Conservation (phyloP, 768 basidiomycete genomes). For the Lactifluus rugatus region DNA sequence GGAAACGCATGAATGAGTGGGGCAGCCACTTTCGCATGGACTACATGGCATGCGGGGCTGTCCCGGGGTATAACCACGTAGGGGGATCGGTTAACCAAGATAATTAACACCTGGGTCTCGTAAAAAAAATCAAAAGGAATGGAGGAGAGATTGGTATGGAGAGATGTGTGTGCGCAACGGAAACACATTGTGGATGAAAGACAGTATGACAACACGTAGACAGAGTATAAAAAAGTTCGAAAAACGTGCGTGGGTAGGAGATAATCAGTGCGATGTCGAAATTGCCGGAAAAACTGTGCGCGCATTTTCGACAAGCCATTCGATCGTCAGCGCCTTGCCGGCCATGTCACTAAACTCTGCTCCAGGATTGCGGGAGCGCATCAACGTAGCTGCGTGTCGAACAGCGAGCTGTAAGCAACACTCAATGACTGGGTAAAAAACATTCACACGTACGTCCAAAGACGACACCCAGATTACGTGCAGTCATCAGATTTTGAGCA, state of each 20-base stretch:
- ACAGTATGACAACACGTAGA: conserved; percentile 5
- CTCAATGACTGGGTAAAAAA: neutral
- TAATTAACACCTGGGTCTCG: neutral
- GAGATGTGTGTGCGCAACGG: conserved; percentile 3
- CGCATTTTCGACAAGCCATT: conserved; percentile 93
- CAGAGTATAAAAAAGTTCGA: conserved; percentile 3
- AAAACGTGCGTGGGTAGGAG: no score
- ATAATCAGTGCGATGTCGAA: conserved; percentile 4
- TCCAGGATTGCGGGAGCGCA: conserved; percentile 77
- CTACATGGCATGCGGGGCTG: neutral
- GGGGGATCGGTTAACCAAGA: neutral
- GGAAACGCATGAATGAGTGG: neutral
- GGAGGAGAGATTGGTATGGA: neutral
- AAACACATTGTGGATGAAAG: conserved; percentile 2
- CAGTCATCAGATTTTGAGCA: conserved; percentile 84
- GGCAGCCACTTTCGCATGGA: neutral
- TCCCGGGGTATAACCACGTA: conserved; percentile 2
- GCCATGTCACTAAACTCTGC: conserved; percentile 98
- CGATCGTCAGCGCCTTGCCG: conserved; percentile 84
- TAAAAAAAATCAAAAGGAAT: neutral
- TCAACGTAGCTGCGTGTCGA: conserved; percentile 70
- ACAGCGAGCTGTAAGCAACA: neutral
- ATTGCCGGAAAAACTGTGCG: conserved; percentile 35
- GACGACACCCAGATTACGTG: conserved; percentile 91
- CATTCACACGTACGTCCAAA: conserved; percentile 77